Percentiles rank a stretch among this genome's conserved stretches.
Evolutionary conservation across 129 eudicot species (phyloP).

Genomic region (Calendula officinalis): DNA sequence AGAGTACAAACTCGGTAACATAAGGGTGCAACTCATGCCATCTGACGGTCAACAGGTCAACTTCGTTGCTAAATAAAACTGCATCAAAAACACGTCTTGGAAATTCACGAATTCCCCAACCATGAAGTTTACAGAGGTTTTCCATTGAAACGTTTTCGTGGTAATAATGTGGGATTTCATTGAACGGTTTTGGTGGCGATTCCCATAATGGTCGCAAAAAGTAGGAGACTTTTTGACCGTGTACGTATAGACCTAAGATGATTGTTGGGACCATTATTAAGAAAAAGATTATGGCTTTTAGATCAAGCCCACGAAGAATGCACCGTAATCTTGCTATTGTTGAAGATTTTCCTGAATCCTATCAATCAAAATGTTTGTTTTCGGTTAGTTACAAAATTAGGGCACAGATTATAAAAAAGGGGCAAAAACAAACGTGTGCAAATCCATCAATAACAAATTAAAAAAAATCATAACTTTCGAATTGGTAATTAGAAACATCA

Average conservation of each 20-base stretch:
- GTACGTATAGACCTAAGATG: slow-evolving; percentile 47
- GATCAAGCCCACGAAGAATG: slow-evolving; percentile 67
- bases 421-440: neutral
- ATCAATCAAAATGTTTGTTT: slow-evolving; percentile 21
- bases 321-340: slow-evolving; percentile 63
- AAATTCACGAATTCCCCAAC: slow-evolving; percentile 79
- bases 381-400: slow-evolving; percentile 12
- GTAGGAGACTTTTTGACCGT: slow-evolving; percentile 83
- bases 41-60: slow-evolving; percentile 69
- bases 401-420: neutral
- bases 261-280: slow-evolving; percentile 52
- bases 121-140: slow-evolving; percentile 85
- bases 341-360: slow-evolving; percentile 56
- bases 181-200: slow-evolving; percentile 77
- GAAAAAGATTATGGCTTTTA: slow-evolving; percentile 57
- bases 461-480: slow-evolving; percentile 10
- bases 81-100: slow-evolving; percentile 96
- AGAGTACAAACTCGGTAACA: slow-evolving; percentile 76
- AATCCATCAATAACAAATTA: slow-evolving; percentile 16
- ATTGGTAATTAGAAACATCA: neutral
- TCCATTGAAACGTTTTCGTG: slow-evolving; percentile 85
- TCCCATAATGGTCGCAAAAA: slow-evolving; percentile 92
- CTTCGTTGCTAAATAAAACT: slow-evolving; percentile 78
- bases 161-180: slow-evolving; percentile 80
- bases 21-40: slow-evolving; percentile 89